These are phyloP conservation scores for Torulaspora quercuum DNA, from an alignment of 805 yeast species.

Conservation along the genomic window DNA sequence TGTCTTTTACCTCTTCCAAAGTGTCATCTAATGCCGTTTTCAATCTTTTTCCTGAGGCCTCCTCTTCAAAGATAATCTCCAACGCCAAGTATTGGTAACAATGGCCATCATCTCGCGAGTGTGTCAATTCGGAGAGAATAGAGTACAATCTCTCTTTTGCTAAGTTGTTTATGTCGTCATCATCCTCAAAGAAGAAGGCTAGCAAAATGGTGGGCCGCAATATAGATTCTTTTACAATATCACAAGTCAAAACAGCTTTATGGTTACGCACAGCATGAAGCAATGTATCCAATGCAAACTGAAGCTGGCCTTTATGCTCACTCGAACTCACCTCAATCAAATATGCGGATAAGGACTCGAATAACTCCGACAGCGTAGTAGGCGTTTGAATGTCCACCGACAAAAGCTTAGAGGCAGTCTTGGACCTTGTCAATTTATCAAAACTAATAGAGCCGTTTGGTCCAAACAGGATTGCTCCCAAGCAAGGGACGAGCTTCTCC, in stretches of 20 bases:
- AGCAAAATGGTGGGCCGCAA: conserved; percentile 32
- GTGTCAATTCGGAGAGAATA: conserved; percentile 55
- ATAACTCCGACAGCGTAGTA: conserved; percentile 29
- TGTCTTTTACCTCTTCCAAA: conserved; percentile 45
- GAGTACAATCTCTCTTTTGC: conserved; percentile 67
- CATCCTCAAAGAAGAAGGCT: conserved; percentile 34
- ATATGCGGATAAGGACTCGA: conserved; percentile 15
- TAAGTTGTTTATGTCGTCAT: conserved; percentile 25
- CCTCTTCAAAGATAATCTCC: conserved; percentile 36
- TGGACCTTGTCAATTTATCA: conserved; percentile 72
- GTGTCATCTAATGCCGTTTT: conserved; percentile 55
- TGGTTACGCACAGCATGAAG: conserved; percentile 50
- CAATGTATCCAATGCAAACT: conserved; percentile 60
- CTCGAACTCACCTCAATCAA: conserved; percentile 3
- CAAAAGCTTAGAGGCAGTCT: conserved; percentile 51
- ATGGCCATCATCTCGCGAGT: conserved; percentile 32
- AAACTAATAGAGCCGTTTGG: conserved; percentile 61
- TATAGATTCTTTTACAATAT: conserved; percentile 33
- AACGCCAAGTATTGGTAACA: conserved; percentile 60
- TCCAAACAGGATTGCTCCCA: conserved; percentile 40
- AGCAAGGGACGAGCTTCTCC: conserved; percentile 32
- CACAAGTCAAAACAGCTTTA: conserved; percentile 31
- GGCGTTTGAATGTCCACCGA: conserved; percentile 12
- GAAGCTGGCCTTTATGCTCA: conserved; percentile 24
- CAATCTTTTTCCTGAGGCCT: conserved; percentile 27